These are phyloP conservation scores for Solanum stenotomum DNA, from an alignment of 257 asterid species.

Conservation along the genomic window DNA sequence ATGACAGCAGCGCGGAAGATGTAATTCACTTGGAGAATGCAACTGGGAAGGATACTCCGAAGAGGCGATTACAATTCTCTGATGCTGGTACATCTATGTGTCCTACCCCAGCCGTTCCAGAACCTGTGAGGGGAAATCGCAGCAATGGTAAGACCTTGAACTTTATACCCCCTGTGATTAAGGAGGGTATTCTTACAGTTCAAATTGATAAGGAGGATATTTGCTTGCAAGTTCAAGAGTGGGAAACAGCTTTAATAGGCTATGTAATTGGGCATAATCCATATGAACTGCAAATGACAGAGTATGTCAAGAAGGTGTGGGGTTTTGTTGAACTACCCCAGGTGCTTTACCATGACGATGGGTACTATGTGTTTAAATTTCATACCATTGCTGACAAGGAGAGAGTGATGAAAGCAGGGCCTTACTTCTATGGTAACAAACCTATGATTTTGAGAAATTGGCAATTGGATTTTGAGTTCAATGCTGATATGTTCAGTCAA, in stretches of 20 bases:
- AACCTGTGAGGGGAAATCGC: not conserved
- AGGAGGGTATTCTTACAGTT: not conserved
- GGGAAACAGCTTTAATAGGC: not conserved
- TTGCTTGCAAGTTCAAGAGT: not conserved
- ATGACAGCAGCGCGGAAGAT: not conserved
- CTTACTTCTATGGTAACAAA: not conserved
- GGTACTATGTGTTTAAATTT: not conserved
- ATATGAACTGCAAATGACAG: not conserved
- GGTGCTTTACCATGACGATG: not conserved
- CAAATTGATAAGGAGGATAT: not conserved
- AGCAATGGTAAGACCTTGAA: not conserved
- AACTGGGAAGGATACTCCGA: not conserved
- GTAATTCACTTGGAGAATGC: not conserved
- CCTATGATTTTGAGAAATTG: not conserved
- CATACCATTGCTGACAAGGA: not conserved
- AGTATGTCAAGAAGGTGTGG: not conserved
- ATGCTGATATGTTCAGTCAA: not conserved
- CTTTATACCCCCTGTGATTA: not conserved
- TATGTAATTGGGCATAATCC: not conserved
- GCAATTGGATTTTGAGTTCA: not conserved
- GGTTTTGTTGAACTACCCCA: not conserved
- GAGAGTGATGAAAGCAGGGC: not conserved
- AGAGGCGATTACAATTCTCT: not conserved
- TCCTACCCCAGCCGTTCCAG: not conserved
- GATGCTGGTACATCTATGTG: not conserved